Conservation (phyloP, 805 yeast species). For the Yarrowia deformans region DNA sequence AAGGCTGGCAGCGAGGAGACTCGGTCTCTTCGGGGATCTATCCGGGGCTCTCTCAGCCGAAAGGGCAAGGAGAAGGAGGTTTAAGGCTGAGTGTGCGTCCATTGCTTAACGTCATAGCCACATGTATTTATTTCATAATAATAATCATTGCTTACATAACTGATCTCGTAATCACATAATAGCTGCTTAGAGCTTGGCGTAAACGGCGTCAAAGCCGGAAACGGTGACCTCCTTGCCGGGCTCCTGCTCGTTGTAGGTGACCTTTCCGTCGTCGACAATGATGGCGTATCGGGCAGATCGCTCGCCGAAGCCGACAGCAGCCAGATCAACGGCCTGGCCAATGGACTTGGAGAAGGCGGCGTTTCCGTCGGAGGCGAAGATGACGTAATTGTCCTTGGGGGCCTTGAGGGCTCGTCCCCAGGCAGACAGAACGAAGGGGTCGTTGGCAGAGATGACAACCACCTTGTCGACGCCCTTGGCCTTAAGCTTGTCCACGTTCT, state of each 20-base stretch:
- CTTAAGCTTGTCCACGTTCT: constrained; percentile 58
- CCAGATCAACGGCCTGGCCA: constrained; percentile 65
- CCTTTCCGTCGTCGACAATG: constrained; percentile 65
- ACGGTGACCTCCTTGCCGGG: constrained; percentile 55
- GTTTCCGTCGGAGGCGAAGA: constrained; percentile 73
- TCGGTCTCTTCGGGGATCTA: constrained; percentile 7
- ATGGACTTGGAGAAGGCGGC: constrained; percentile 64
- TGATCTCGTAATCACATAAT: neutral
- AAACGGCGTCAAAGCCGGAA: constrained; percentile 57
- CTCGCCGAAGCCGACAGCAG: constrained; percentile 60
- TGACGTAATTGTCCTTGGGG: constrained; percentile 51
- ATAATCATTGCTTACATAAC: constrained; percentile 19
- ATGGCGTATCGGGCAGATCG: constrained; percentile 78
- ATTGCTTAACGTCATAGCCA: neutral
- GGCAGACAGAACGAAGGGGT: constrained; percentile 73
- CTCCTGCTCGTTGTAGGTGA: constrained; percentile 61
- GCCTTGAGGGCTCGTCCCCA: constrained; percentile 64
- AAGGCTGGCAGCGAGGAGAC: constrained; percentile 7
- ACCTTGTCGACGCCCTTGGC: constrained; percentile 69
- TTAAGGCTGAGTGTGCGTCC: neutral
- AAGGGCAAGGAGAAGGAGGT: constrained; percentile 30
- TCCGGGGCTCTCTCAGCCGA: constrained; percentile 19
- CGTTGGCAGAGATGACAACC: constrained; percentile 70
- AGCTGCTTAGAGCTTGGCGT: constrained; percentile 51
- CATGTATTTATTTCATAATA: neutral